Percentiles rank a stretch among this genome's conserved stretches.
phyloP scores from a whole-genome alignment of 768 basidiomycete genomes.

The Suillus subaureus region DNA sequence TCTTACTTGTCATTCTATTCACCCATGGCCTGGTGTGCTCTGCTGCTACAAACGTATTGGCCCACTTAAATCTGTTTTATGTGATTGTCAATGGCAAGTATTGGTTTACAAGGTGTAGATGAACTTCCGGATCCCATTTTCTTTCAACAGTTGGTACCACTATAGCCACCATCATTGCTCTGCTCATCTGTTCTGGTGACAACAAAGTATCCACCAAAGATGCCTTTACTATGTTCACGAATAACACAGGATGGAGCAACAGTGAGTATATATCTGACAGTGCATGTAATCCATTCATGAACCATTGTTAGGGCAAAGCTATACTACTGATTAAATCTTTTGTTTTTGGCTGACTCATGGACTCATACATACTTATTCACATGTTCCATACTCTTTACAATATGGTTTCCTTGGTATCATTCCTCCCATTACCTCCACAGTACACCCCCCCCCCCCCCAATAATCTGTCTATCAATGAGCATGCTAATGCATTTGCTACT shows the following conservation, averaged over 20 bases:
- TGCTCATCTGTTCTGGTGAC: slow-evolving; percentile 58
- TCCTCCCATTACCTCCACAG: fast-evolving
- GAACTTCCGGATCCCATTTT: slow-evolving; percentile 8
- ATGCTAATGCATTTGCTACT: neutral
- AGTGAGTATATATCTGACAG: too few relatives aligned
- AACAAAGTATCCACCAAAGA: slow-evolving; percentile 66
- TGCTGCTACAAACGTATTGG: slow-evolving; percentile 63
- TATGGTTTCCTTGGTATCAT: neutral
- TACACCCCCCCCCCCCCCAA: neutral
- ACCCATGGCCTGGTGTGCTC: slow-evolving; percentile 74
- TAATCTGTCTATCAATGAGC: neutral
- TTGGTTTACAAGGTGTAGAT: neutral
- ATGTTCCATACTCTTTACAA: neutral
- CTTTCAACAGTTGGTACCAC: slow-evolving; percentile 57
- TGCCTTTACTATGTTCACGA: slow-evolving; percentile 71
- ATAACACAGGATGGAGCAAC: slow-evolving; percentile 68
- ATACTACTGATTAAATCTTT: neutral
- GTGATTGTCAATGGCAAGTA: slow-evolving; percentile 62
- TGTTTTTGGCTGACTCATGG: too few relatives aligned
- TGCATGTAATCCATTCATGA: too few relatives aligned
- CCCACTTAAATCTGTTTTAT: slow-evolving; percentile 71
- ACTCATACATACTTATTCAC: neutral
- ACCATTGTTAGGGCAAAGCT: too few relatives aligned
- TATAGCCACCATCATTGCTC: slow-evolving; percentile 59
- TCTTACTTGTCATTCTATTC: slow-evolving; percentile 63